A percentile compares a stretch with the other conserved stretches of the same genome.
These are phyloP conservation scores for Chloranthus sessilifolius DNA, from an alignment of 164 flowering plant species.

Conservation along the genomic window DNA sequence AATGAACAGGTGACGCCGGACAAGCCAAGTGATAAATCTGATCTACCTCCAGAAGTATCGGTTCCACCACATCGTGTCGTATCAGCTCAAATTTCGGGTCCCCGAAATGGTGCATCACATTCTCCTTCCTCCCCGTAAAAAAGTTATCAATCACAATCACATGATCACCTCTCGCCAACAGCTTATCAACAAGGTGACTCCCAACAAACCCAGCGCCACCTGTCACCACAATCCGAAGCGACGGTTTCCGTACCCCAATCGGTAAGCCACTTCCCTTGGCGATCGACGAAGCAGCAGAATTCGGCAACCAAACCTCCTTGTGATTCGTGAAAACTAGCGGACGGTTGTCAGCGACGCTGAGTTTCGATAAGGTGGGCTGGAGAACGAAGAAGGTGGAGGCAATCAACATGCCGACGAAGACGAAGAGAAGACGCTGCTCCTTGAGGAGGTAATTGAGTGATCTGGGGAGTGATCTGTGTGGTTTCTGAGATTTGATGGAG, in stretches of 20 bases:
- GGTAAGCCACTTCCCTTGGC: constrained; percentile 50
- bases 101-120: constrained; percentile 75
- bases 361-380: constrained; percentile 52
- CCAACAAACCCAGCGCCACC: constrained; percentile 98
- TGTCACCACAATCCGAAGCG: constrained; percentile 77
- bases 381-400: constrained; percentile 83
- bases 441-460: constrained; percentile 66
- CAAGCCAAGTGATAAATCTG: constrained; percentile 97
- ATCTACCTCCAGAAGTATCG: constrained; percentile 94
- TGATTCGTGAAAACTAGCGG: constrained; percentile 12
- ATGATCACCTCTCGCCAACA: constrained; percentile 71
- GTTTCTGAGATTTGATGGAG: constrained; percentile 52
- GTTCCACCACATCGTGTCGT: constrained; percentile 94
- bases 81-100: constrained; percentile 87
- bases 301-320: constrained; percentile 3
- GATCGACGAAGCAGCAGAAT: not conserved
- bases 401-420: constrained; percentile 74
- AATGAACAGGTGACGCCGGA: constrained; percentile 97
- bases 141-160: constrained; percentile 94
- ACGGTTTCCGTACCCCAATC: constrained; percentile 37
- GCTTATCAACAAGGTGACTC: constrained; percentile 88
- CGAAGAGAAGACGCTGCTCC: constrained; percentile 81
- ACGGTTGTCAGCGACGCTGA: constrained; percentile 25
- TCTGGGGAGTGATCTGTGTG: constrained; percentile 66
- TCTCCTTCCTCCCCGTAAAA: constrained; percentile 95